A percentile compares a stretch with the other conserved stretches of the same genome.
phyloP scores from a whole-genome alignment of 1,284 basidiomycete species.

The Vanrija pseudolonga region DNA sequence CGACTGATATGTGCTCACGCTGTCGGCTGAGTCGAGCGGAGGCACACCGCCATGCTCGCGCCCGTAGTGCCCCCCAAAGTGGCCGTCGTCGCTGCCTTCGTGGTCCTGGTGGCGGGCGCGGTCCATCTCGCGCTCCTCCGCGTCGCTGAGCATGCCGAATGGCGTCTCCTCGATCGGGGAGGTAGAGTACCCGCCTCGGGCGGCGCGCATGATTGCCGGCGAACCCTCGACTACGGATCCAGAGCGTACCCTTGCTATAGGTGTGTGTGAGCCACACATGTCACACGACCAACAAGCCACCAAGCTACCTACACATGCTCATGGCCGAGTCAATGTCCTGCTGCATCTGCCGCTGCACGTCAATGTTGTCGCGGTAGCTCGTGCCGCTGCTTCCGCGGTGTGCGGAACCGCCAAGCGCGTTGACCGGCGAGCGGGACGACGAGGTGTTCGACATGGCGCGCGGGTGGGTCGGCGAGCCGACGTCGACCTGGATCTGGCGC shows the following conservation, averaged over 20 bases:
- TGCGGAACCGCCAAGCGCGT: conserved; percentile 17
- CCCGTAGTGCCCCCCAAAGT: conserved; percentile 3
- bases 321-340: conserved; percentile 47
- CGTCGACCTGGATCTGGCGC: conserved; percentile 27
- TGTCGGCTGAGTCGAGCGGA: not conserved
- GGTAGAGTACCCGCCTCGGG: conserved; percentile 27
- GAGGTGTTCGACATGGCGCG: conserved; percentile 16
- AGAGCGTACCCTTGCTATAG: conserved; percentile 47
- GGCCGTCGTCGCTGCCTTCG: conserved; percentile 10
- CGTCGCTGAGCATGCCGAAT: conserved; percentile 48
- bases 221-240: conserved; percentile 30
- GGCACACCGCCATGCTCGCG: conserved; percentile 13
- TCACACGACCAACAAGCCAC: not conserved
- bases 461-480: conserved; percentile 15
- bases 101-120: conserved; percentile 30
- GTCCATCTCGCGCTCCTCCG: conserved; percentile 48
- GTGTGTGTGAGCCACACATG: not conserved
- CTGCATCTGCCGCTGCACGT: conserved; percentile 39
- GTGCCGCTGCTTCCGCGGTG: conserved; percentile 6
- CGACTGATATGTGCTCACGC: conserved; percentile 8
- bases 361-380: conserved; percentile 24
- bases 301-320: conserved; percentile 41
- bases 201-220: conserved; percentile 21
- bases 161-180: conserved; percentile 44
- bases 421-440: conserved; percentile 28